These are phyloP conservation scores for Pseudogymnoascus sp. DNA, from an alignment of 2,329 filamentous ascomycete species.

Conservation along the genomic window DNA sequence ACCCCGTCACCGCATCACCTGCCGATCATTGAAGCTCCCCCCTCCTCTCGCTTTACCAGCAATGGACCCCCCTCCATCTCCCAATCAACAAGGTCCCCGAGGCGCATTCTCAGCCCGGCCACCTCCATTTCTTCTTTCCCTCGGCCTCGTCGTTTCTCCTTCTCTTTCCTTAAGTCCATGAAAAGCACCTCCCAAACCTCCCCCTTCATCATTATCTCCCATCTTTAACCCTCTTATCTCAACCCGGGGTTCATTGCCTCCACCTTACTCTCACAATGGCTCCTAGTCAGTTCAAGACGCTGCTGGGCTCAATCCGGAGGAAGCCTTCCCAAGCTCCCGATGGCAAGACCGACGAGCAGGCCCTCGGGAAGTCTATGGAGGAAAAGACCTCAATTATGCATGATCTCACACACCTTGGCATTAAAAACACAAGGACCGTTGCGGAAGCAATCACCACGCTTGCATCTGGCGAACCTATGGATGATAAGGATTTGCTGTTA, in stretches of 20 bases:
- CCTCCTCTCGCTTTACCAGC: background rate
- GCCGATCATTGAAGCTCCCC: background rate
- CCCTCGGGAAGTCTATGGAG: slow-evolving; percentile 23
- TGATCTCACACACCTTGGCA: slow-evolving; percentile 32
- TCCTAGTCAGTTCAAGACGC: slow-evolving; percentile 31
- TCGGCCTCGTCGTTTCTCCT: background rate
- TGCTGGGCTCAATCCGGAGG: slow-evolving; percentile 38
- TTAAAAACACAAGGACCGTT: slow-evolving; percentile 34
- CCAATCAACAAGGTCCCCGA: background rate
- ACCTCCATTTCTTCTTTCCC: background rate
- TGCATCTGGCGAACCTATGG: slow-evolving; percentile 37
- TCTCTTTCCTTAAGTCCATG: background rate
- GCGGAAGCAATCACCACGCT: slow-evolving; percentile 34
- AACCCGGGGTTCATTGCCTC: slow-evolving; percentile 4
- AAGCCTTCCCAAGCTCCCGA: slow-evolving; percentile 41
- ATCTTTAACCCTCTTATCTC: background rate
- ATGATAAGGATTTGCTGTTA: slow-evolving; percentile 40
- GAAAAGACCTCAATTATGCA: slow-evolving; percentile 35
- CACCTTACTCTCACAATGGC: slow-evolving; percentile 18
- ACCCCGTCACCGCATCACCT: background rate
- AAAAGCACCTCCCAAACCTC: background rate
- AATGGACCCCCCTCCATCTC: background rate
- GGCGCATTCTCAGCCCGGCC: background rate
- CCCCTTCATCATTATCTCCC: background rate
- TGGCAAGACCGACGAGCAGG: slow-evolving; percentile 35